Conservation (phyloP, 1,284 basidiomycete species). For the Fomitopsis palustris region DNA sequence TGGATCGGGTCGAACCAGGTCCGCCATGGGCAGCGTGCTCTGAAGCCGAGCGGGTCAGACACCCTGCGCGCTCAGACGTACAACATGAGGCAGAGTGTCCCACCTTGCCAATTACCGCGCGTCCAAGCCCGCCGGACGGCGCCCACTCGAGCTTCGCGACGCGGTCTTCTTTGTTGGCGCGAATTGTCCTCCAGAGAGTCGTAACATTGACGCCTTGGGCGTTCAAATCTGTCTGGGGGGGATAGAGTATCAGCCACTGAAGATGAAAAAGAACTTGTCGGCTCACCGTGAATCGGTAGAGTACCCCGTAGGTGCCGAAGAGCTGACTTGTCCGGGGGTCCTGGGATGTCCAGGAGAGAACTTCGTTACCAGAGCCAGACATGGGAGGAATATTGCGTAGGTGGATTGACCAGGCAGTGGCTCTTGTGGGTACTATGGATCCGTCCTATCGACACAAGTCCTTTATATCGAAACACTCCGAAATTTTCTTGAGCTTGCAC, state of each 20-base stretch:
- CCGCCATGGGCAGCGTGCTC: conserved; percentile 76
- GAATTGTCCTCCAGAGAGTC: conserved; percentile 71
- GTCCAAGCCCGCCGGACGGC: conserved; percentile 72
- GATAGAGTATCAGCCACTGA: conserved; percentile 12
- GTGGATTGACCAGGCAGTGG: conserved; percentile 15
- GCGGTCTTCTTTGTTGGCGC: conserved; percentile 77
- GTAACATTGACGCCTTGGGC: conserved; percentile 66
- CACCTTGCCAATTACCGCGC: conserved; percentile 80
- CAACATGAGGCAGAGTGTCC: conserved; percentile 12
- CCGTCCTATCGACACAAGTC: conserved; percentile 25
- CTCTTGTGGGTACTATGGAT: conserved; percentile 23
- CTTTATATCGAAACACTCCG: conserved; percentile 33
- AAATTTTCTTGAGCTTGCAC: conserved; percentile 40
- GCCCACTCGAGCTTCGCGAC: conserved; percentile 85
- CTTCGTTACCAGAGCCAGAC: conserved; percentile 57
- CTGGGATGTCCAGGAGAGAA: conserved; percentile 81
- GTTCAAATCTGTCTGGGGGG: conserved; percentile 65
- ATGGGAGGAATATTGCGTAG: conserved; percentile 33
- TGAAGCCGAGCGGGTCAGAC: conserved; percentile 25
- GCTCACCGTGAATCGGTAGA: conserved; percentile 76
- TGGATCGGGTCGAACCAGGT: conserved; percentile 67
- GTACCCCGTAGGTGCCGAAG: conserved; percentile 74
- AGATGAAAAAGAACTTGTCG: conserved; percentile 9
- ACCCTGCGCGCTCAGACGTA: conserved; percentile 2
- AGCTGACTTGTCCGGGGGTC: conserved; percentile 79